A percentile compares a stretch with the other conserved stretches of the same genome.
Evolutionary conservation across 2,329 filamentous ascomycete genomes (phyloP).

Genomic region (Pyrenochaeta sp.): DNA sequence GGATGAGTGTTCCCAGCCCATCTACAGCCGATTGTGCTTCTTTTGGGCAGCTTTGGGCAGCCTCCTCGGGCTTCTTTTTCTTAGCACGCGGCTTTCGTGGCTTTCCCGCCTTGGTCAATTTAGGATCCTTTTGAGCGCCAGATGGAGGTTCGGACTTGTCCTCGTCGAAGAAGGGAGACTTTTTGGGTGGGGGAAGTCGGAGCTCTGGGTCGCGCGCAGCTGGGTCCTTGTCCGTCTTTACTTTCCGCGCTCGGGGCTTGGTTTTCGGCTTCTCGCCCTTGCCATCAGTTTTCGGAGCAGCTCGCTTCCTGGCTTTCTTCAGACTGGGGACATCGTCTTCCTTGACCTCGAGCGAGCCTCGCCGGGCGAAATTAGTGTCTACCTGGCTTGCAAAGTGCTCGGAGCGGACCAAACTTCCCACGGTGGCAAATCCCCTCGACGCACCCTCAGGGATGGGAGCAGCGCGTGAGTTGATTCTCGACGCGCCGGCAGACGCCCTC

Average conservation of each 20-base stretch:
- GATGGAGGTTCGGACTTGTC: constrained; percentile 8
- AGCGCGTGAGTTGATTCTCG: constrained; percentile 34
- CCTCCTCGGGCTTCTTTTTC: constrained; percentile 27
- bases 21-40: neutral
- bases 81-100: constrained; percentile 41
- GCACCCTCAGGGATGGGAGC: constrained; percentile 32
- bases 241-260: constrained; percentile 35
- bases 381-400: constrained; percentile 32
- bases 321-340: neutral
- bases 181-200: constrained; percentile 20
- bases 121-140: constrained; percentile 12
- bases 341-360: constrained; percentile 1
- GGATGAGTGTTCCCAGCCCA: neutral
- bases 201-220: constrained; percentile 20
- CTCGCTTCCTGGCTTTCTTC: constrained; percentile 27
- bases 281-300: constrained; percentile 16
- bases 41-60: too few relatives aligned
- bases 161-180: constrained; percentile 29
- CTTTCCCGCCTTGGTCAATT: constrained; percentile 32
- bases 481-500: constrained; percentile 29
- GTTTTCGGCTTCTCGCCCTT: constrained; percentile 25
- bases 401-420: constrained; percentile 39
- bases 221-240: constrained; percentile 27
- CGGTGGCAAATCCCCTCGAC: constrained; percentile 44
- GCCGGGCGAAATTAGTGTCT: constrained; percentile 14